Percentiles rank a stretch among this genome's conserved stretches.
These are phyloP conservation scores for Fusarium algeriense DNA, from an alignment of 2,329 filamentous ascomycete species.

Conservation along the genomic window DNA sequence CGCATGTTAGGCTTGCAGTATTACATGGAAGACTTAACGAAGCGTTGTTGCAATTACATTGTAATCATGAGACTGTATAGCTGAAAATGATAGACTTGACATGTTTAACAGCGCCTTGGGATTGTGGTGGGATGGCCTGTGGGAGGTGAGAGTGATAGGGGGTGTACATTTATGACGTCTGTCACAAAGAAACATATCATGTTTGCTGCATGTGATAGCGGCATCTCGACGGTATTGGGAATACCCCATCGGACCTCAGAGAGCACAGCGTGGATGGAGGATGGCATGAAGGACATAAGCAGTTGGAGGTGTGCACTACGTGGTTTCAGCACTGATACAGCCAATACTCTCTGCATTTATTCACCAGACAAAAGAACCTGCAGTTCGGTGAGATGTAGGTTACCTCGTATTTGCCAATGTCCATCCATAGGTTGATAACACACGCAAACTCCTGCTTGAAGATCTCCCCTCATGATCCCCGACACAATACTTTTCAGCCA, in stretches of 20 bases:
- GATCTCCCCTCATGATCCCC: background rate
- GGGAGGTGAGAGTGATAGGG: background rate
- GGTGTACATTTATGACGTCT: background rate
- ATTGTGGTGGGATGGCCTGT: background rate
- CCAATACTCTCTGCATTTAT: background rate
- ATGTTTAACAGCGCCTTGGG: background rate
- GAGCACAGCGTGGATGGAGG: background rate
- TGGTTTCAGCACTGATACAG: background rate
- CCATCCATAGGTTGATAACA: background rate
- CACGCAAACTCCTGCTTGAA: background rate
- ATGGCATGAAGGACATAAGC: background rate
- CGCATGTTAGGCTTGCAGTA: background rate
- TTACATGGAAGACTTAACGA: background rate
- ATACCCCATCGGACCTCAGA: background rate
- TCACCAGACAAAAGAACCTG: background rate
- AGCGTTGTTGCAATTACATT: slow-evolving; percentile 1
- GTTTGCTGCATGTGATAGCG: background rate
- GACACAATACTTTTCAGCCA: background rate
- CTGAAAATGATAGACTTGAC: slow-evolving; percentile 23
- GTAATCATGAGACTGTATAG: background rate
- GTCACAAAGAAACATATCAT: background rate
- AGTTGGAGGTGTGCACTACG: background rate
- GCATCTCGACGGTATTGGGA: background rate
- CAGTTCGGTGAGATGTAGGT: background rate
- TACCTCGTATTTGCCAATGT: background rate